Percentiles rank a stretch among this genome's conserved stretches.
Evolutionary conservation across 257 asterid species (phyloP).

Genomic region (Leptodermis oblonga): DNA sequence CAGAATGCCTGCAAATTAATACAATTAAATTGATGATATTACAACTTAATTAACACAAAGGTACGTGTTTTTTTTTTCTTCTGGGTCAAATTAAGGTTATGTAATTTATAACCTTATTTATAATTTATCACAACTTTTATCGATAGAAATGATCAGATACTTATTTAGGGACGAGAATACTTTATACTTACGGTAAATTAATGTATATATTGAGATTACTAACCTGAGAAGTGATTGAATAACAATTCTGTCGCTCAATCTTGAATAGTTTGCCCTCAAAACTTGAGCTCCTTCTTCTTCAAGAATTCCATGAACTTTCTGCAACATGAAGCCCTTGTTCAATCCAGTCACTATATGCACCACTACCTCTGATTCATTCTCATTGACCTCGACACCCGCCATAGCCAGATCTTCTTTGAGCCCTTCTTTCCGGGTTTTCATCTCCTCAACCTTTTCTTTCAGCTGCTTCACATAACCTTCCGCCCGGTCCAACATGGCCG

Average conservation of each 20-base stretch:
- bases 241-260: not conserved
- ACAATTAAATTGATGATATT: not conserved
- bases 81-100: too few species aligned
- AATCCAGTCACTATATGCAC: slow-evolving; percentile 7
- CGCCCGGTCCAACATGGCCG: slow-evolving; percentile 10
- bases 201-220: too few species aligned
- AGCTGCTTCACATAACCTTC: not conserved
- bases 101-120: too few species aligned
- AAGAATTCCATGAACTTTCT: slow-evolving; percentile 10
- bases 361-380: slow-evolving; percentile 15
- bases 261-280: slow-evolving; percentile 1
- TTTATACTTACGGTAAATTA: too few species aligned
- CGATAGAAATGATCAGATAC: too few species aligned
- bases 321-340: slow-evolving; percentile 6
- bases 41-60: too few species aligned
- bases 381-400: slow-evolving; percentile 10
- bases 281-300: slow-evolving; percentile 20
- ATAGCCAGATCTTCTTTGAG: not conserved
- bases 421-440: slow-evolving; percentile 8
- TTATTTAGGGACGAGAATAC: too few species aligned
- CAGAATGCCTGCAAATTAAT: not conserved
- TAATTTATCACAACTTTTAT: too few species aligned
- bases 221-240: slow-evolving; percentile 18
- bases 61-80: too few species aligned
- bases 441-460: slow-evolving; percentile 11